Percentiles rank a stretch among this genome's conserved stretches.
phyloP scores from a whole-genome alignment of 139 green algal genomes.

The Closterium sp. region DNA sequence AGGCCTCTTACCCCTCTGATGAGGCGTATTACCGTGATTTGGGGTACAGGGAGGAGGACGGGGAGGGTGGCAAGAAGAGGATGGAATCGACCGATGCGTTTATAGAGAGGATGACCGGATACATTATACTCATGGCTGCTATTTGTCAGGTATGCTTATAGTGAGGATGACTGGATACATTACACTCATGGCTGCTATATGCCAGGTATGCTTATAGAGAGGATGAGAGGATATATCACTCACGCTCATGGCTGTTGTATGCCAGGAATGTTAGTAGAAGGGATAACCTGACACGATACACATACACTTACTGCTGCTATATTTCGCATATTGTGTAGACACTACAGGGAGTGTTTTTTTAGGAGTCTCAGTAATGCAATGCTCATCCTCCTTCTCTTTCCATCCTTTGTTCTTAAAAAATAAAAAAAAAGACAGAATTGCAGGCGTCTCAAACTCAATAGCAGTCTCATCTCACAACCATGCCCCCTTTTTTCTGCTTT shows the following conservation, averaged over 20 bases:
- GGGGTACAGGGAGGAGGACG: slow-evolving; percentile 47
- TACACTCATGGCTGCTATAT: slow-evolving; percentile 52
- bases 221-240: slow-evolving; percentile 48
- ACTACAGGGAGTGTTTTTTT: background rate
- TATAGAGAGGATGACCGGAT: slow-evolving; percentile 44
- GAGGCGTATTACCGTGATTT: slow-evolving; percentile 29
- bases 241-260: slow-evolving; percentile 50
- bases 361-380: no score
- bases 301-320: no score
- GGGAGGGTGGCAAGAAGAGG: background rate
- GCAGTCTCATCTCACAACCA: no score
- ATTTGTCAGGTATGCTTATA: slow-evolving; percentile 48
- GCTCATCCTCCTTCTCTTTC: no score
- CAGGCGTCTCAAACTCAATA: no score
- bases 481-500: no score
- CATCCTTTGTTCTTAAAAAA: no score
- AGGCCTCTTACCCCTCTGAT: slow-evolving; percentile 13
- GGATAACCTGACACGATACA: background rate
- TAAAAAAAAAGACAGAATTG: no score
- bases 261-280: slow-evolving; percentile 25
- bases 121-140: slow-evolving; percentile 53
- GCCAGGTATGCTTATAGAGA: slow-evolving; percentile 50
- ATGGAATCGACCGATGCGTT: slow-evolving; percentile 53
- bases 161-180: slow-evolving; percentile 44
- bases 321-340: no score